These are phyloP conservation scores for Tetrapisispora taiwanensis DNA, from an alignment of 805 yeast genomes.

Conservation along the genomic window DNA sequence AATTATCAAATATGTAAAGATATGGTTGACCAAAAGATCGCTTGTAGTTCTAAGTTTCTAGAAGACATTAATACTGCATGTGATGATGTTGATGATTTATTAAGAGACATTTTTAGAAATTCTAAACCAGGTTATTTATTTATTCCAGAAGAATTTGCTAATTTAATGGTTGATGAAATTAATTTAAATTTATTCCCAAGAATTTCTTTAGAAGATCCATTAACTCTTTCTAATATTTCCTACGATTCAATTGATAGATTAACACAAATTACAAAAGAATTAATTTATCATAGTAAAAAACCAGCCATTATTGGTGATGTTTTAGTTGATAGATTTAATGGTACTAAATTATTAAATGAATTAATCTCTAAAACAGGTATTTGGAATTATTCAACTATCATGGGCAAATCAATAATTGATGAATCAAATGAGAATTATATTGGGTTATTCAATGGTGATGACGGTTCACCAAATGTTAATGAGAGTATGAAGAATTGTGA, in stretches of 20 bases:
- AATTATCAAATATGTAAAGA: conserved; percentile 59
- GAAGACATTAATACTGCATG: conserved; percentile 36
- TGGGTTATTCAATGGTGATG: conserved; percentile 64
- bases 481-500: conserved; percentile 49
- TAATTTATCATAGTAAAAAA: conserved; percentile 40
- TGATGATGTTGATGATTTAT: conserved; percentile 56
- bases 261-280: conserved; percentile 36
- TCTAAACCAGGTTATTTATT: conserved; percentile 77
- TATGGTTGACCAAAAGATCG: conserved; percentile 42
- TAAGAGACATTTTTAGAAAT: conserved; percentile 41
- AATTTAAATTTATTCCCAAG: conserved; percentile 15
- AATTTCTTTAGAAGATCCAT: conserved; percentile 4
- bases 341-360: conserved; percentile 35
- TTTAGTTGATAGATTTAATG: conserved; percentile 52
- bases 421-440: conserved; percentile 55
- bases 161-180: conserved; percentile 20
- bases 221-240: background rate
- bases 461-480: conserved; percentile 41
- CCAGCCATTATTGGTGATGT: conserved; percentile 70
- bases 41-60: conserved; percentile 48
- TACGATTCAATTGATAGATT: conserved; percentile 1
- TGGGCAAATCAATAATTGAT: conserved; percentile 66
- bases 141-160: conserved; percentile 63
- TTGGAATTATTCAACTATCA: conserved; percentile 49
- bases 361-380: conserved; percentile 39